These are phyloP conservation scores for Henckelia pumila DNA, from an alignment of 257 asterid species.

Conservation along the genomic window DNA sequence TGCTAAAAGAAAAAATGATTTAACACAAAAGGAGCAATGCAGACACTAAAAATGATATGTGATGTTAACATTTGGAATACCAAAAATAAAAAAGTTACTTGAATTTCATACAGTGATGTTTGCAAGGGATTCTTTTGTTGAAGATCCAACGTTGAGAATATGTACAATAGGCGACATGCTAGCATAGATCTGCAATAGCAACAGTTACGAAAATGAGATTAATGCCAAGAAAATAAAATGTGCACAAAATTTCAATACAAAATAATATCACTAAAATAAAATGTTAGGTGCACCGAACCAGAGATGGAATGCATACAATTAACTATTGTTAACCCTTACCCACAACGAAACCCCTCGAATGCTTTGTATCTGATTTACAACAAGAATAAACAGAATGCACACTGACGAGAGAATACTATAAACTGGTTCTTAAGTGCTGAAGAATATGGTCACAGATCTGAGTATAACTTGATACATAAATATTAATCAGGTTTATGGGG, in stretches of 20 bases:
- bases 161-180: conserved; percentile 79
- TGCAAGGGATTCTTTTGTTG: conserved; percentile 64
- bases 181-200: conserved; percentile 66
- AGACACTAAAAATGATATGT: background rate
- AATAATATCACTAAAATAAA: background rate
- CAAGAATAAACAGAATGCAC: background rate
- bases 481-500: background rate
- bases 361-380: background rate
- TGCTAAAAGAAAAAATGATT: too few species aligned
- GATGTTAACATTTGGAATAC: conserved; percentile 13
- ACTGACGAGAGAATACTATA: background rate
- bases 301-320: background rate
- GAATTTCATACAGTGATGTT: conserved; percentile 62
- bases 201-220: conserved; percentile 1
- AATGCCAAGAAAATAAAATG: conserved; percentile 12
- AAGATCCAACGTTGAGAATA: conserved; percentile 60
- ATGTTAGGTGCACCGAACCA: background rate
- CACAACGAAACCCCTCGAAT: background rate
- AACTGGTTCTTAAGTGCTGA: background rate
- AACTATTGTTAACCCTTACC: background rate
- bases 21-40: background rate
- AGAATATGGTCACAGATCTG: background rate
- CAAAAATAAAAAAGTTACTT: conserved; percentile 7
- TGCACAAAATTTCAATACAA: conserved; percentile 2
- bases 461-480: background rate